phyloP scores from a whole-genome alignment of 306 rosid species.

The Inga oerstediana region DNA sequence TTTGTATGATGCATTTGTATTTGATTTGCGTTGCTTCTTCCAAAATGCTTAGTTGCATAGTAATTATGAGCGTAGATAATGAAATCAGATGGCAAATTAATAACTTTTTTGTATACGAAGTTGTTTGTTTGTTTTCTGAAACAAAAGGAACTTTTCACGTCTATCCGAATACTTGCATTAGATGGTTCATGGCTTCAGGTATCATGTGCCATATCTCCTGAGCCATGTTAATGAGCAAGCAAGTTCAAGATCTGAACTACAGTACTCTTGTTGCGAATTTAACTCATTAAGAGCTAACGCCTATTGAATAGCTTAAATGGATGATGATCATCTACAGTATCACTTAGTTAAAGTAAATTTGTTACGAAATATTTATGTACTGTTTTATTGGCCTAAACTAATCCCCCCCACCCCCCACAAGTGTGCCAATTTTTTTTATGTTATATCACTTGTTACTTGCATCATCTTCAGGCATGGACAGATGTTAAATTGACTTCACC shows the following conservation, averaged over 20 bases:
- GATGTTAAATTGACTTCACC: conserved; percentile 90
- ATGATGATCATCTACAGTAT: neutral
- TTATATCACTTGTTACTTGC: neutral
- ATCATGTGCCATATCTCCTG: neutral
- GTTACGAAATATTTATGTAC: neutral
- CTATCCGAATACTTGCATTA: neutral
- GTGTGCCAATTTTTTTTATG: neutral
- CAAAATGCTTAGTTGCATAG: neutral
- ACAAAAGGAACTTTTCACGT: neutral
- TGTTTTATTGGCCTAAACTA: neutral
- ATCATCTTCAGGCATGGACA: conserved; percentile 70
- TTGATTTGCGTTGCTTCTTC: neutral
- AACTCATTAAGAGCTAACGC: neutral
- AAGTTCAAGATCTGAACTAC: neutral
- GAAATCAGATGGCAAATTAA: neutral
- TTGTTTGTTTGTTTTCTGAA: neutral
- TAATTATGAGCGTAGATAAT: neutral
- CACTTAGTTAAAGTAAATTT: neutral
- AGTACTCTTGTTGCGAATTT: neutral
- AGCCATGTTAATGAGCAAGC: neutral
- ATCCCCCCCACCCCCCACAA: neutral
- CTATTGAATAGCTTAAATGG: neutral
- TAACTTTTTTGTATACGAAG: neutral
- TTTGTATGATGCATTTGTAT: conserved; percentile 4
- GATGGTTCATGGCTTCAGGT: neutral